Conservation (phyloP, 345 rosid genomes). For the Eutrema yunnanense region DNA sequence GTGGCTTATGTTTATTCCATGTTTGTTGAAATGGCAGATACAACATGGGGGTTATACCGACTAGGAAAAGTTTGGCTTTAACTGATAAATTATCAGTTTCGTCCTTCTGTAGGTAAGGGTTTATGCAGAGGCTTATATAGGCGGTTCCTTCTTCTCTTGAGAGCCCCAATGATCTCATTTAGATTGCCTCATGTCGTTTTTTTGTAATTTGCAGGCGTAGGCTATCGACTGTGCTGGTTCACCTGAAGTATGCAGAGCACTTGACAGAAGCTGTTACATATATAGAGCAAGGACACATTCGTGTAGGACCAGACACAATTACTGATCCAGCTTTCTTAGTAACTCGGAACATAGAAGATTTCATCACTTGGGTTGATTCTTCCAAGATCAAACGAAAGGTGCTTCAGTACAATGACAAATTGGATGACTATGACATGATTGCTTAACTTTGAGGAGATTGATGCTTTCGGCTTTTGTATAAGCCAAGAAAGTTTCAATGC, state of each 20-base stretch:
- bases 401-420: conserved; percentile 70
- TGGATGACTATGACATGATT: conserved; percentile 85
- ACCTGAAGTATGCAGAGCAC: conserved; percentile 77
- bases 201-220: conserved; percentile 55
- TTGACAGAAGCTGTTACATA: conserved; percentile 84
- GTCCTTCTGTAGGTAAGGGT: conserved; percentile 69
- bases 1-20: background rate
- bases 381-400: conserved; percentile 89
- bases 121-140: background rate
- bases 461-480: background rate
- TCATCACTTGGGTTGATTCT: conserved; percentile 90
- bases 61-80: conserved; percentile 81
- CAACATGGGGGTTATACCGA: conserved; percentile 87
- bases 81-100: conserved; percentile 71
- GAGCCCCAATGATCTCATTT: background rate
- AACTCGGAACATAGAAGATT: conserved; percentile 91
- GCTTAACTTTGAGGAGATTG: conserved; percentile 25
- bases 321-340: conserved; percentile 89
- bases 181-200: background rate
- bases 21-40: conserved; percentile 48
- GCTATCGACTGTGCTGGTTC: conserved; percentile 59
- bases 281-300: conserved; percentile 91
- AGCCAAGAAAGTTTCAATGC: background rate
- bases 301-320: conserved; percentile 86
- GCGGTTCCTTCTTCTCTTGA: background rate